Evolutionary conservation across 23 red algal species (phyloP).

Genomic region (Chondrus crispus): DNA sequence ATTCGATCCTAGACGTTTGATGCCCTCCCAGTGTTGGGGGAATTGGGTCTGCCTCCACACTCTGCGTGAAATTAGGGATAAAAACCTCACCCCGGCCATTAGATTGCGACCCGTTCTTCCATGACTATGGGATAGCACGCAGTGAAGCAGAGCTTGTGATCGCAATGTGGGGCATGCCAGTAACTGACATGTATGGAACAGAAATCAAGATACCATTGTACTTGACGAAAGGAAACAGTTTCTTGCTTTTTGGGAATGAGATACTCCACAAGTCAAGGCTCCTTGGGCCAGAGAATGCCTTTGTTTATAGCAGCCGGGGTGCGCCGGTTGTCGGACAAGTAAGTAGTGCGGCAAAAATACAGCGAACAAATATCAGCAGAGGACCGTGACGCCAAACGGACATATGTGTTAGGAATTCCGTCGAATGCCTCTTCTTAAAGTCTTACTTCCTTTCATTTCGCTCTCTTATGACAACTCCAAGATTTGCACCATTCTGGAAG

Average conservation of each 20-base stretch:
- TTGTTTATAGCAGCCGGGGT: neutral
- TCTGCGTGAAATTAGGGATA: neutral
- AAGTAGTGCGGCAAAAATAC: neutral
- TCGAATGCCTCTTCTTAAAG: neutral
- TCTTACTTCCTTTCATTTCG: neutral
- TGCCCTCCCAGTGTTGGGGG: slow-evolving; percentile 5
- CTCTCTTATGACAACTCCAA: neutral
- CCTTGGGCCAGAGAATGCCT: neutral
- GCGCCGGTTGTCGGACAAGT: neutral
- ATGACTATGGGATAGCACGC: neutral
- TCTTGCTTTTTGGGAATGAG: neutral
- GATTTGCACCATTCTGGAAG: neutral
- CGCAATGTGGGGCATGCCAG: neutral
- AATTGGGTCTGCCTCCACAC: neutral
- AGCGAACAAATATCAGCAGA: neutral
- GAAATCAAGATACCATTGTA: neutral
- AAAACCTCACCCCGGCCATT: neutral
- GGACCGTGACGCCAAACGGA: neutral
- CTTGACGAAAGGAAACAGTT: neutral
- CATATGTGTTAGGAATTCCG: neutral
- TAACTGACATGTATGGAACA: neutral
- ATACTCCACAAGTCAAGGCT: neutral
- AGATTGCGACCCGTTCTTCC: slow-evolving; percentile 31
- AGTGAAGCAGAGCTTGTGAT: neutral
- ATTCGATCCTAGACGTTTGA: slow-evolving; percentile 19